Evolutionary conservation across 1,284 basidiomycete species (phyloP).

Genomic region (Fomitopsis schrenkii): DNA sequence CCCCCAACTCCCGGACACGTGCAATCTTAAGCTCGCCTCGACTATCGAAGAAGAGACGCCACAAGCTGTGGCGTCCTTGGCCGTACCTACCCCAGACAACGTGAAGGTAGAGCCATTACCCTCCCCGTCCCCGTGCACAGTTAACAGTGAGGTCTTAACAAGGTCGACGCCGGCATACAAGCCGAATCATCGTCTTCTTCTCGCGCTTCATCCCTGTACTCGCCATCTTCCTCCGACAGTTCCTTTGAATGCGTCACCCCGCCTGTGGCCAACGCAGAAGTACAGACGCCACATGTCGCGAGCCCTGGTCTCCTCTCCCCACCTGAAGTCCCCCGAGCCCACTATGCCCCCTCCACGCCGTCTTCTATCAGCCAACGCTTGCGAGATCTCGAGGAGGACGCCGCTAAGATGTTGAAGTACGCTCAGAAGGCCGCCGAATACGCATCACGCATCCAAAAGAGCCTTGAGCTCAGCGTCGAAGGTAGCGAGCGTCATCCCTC

Average conservation of each 20-base stretch:
- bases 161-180: too few species aligned
- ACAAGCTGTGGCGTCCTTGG: background rate
- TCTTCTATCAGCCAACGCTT: background rate
- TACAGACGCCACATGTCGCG: background rate
- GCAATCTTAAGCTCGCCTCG: background rate
- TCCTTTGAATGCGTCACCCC: background rate
- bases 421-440: background rate
- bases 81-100: too few species aligned
- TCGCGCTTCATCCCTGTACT: background rate
- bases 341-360: background rate
- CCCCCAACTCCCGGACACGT: background rate
- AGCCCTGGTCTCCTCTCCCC: background rate
- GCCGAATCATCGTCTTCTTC: too few species aligned
- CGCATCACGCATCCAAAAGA: background rate
- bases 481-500: too few species aligned
- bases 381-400: background rate
- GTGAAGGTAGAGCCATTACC: too few species aligned
- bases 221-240: background rate
- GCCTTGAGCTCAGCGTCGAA: too few species aligned
- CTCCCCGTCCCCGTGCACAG: too few species aligned
- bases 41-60: background rate
- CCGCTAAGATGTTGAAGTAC: background rate
- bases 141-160: too few species aligned
- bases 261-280: background rate
- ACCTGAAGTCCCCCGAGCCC: background rate